phyloP scores from a whole-genome alignment of 2,329 filamentous ascomycete genomes.

The Ceratocystis lukuohia region DNA sequence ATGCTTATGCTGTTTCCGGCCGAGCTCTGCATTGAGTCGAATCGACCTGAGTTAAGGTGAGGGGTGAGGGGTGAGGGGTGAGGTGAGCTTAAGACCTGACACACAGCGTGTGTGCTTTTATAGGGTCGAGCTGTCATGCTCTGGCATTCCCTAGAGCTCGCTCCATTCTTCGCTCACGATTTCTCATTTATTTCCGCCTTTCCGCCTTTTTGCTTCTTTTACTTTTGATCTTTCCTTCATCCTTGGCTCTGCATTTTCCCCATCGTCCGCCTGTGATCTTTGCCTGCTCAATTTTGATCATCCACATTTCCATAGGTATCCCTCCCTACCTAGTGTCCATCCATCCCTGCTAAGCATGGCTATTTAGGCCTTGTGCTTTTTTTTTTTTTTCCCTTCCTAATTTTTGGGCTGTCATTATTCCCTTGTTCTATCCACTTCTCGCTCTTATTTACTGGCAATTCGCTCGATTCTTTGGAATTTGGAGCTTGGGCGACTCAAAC shows the following conservation, averaged over 20 bases:
- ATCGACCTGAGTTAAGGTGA: no score
- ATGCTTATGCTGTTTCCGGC: no score
- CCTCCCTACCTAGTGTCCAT: neutral
- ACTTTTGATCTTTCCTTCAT: neutral
- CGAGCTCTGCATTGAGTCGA: no score
- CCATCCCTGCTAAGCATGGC: neutral
- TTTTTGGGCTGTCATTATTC: neutral
- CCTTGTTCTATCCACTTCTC: no score
- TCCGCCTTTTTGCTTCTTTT: neutral
- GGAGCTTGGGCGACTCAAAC: neutral
- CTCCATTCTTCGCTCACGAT: neutral
- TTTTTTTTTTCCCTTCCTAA: slow-evolving; percentile 5
- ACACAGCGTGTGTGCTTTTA: neutral
- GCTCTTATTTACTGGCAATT: no score
- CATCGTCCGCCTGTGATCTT: neutral
- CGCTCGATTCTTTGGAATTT: neutral
- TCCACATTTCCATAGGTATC: neutral
- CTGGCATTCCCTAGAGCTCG: neutral
- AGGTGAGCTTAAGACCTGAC: no score
- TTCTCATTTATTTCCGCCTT: no score
- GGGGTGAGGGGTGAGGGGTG: no score
- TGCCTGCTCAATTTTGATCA: neutral
- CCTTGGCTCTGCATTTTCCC: neutral
- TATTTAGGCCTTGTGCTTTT: neutral
- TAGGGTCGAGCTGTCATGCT: no score